Evolutionary conservation across 2,329 filamentous ascomycete genomes (phyloP), one percentile per base, ranked within the genome.

Genomic region (Cryphonectria naterciae): DNA sequence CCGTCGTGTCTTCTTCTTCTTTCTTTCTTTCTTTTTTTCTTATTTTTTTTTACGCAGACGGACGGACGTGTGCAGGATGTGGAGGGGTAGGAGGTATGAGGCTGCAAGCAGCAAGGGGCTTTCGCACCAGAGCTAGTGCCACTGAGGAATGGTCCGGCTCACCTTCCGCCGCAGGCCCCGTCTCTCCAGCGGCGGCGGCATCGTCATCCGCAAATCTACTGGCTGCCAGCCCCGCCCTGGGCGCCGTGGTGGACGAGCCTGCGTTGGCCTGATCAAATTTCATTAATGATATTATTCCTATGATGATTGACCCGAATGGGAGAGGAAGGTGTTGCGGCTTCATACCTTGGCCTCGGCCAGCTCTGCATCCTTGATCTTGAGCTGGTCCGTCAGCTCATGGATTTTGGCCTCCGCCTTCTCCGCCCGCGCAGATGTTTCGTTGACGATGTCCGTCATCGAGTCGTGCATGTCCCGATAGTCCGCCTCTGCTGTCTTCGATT

Each of bases 71-170:
- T 70, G 70, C 58, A 72, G 68, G 68, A 68, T 67, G 64, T 65
- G 73, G 73, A 67, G 56, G 68, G 68, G 69, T 66, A 60, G 73
- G 73, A 73, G 58, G 65, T 65, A 64, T 64, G 68, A 68, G 72
- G 77, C 79, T 79, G 77, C 78, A 80, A 79, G 79, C 83, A 81
- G 79, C 80, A 83, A 81, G 81, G 84, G 84, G 82, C 80, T 81
- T 78, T 83, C 89, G 85, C 87, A 91, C 89, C 88, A 87, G 88
- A 83, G 89, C 88, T 82, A 91, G 84, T 81, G 89, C 89, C 79
- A 85, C 83, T 78, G 89, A 91, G 80, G 88, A 88, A 83, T 88
- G 83, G 79, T 91, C 89, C 77, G 79, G 77, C 77, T 90, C 88
- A 87, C 86, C 88, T 87, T 86, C 85, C 78, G 82, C 82, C 77